A percentile compares a stretch with the other conserved stretches of the same genome.
phyloP scores from a whole-genome alignment of 495 filamentous ascomycete species.

The Podospora australis region DNA sequence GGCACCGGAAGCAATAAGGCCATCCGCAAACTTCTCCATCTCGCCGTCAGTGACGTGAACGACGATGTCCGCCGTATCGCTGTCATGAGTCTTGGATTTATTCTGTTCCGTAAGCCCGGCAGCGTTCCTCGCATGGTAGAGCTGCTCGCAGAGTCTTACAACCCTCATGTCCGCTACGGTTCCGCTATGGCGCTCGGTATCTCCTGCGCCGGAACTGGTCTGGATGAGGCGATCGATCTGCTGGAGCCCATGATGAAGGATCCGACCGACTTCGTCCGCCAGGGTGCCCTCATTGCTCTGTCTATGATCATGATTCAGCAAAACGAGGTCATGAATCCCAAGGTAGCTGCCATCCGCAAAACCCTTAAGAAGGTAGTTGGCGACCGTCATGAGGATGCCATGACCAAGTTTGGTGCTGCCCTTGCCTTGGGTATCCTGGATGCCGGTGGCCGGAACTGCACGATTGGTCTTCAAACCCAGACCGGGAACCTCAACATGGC shows the following conservation, averaged over 20 bases:
- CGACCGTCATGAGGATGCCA: slow-evolving; percentile 96
- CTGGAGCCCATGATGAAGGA: slow-evolving; percentile 99
- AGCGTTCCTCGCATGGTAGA: slow-evolving; percentile 99
- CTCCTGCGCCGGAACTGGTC: slow-evolving; percentile 91
- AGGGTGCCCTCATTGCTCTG: slow-evolving; percentile 90
- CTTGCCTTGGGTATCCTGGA: slow-evolving; percentile 96
- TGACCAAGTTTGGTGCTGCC: slow-evolving; percentile 97
- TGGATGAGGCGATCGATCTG: slow-evolving; percentile 94
- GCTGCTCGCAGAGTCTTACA: slow-evolving; percentile 94
- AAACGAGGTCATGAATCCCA: slow-evolving; percentile 92
- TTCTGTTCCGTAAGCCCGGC: slow-evolving; percentile 94
- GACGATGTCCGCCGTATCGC: slow-evolving; percentile 95
- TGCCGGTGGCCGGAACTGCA: slow-evolving; percentile 96
- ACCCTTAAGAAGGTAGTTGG: slow-evolving; percentile 83
- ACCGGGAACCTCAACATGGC: slow-evolving; percentile 97
- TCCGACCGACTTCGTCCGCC: slow-evolving; percentile 95
- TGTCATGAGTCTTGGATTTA: slow-evolving; percentile 98
- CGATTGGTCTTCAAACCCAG: slow-evolving; percentile 93
- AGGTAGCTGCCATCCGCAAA: slow-evolving; percentile 75
- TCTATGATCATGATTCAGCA: slow-evolving; percentile 98
- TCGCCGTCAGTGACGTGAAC: slow-evolving; percentile 96
- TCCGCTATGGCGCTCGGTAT: slow-evolving; percentile 98
- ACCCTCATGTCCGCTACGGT: slow-evolving; percentile 96
- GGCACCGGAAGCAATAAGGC: slow-evolving; percentile 98
- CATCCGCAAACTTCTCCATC: slow-evolving; percentile 91